These are phyloP conservation scores for Catenaria anguillulae DNA, from an alignment of 371 early-diverging fungal genomes.

Conservation along the genomic window DNA sequence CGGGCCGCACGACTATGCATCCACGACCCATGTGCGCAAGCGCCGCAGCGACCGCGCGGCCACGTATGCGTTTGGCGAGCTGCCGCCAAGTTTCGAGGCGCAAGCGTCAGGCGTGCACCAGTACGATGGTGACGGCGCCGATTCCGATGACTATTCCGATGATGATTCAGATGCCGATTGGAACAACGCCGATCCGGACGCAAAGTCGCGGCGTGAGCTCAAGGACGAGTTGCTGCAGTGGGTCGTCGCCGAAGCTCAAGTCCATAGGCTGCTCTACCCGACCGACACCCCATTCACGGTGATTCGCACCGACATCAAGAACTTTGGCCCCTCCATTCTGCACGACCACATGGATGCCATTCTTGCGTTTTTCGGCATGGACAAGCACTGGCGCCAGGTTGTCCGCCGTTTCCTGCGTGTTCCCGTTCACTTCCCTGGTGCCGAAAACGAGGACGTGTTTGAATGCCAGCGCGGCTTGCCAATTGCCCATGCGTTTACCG, in stretches of 20 bases:
- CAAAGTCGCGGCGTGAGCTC: background rate
- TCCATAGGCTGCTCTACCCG: slow-evolving; percentile 7
- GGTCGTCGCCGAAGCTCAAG: slow-evolving; percentile 11
- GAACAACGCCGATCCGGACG: too few species aligned
- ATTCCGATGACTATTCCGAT: too few species aligned
- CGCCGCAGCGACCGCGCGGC: too few species aligned
- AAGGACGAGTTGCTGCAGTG: slow-evolving; percentile 1
- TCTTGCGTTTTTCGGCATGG: slow-evolving; percentile 12
- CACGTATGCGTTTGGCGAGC: too few species aligned
- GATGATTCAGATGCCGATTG: too few species aligned
- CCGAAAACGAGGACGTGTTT: background rate
- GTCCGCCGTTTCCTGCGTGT: slow-evolving; percentile 7
- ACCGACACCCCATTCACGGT: slow-evolving; percentile 8
- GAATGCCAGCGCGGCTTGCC: slow-evolving; percentile 9
- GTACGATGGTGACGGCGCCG: too few species aligned
- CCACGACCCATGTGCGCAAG: too few species aligned
- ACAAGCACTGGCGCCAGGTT: slow-evolving; percentile 9
- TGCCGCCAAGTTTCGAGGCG: too few species aligned
- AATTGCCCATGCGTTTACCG: slow-evolving; percentile 10
- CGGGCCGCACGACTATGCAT: background rate
- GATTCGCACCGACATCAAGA: slow-evolving; percentile 13
- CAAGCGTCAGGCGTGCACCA: too few species aligned
- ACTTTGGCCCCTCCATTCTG: slow-evolving; percentile 13
- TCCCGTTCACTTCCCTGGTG: background rate
- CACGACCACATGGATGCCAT: slow-evolving; percentile 8